Evolutionary conservation across 345 rosid genomes (phyloP).

Genomic region (Euphorbia pulcherrima): DNA sequence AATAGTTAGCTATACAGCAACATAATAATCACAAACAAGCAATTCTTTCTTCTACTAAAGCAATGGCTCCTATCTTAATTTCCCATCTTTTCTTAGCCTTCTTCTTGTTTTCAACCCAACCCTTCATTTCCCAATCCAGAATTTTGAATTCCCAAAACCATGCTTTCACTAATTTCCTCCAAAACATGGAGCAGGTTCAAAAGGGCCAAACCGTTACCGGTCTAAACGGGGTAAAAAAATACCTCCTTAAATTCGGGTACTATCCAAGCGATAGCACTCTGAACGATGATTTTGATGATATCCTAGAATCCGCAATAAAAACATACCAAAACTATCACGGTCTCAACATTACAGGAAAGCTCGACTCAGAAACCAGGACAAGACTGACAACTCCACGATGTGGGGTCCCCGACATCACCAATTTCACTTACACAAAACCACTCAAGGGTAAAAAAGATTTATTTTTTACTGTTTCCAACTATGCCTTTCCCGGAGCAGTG

Average conservation of each 20-base stretch:
- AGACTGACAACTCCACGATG: conserved; percentile 27
- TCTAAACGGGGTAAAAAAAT: background rate
- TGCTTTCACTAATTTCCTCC: background rate
- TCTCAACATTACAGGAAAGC: conserved; percentile 18
- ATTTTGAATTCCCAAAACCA: background rate
- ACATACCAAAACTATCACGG: conserved; percentile 14
- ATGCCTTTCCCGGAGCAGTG: conserved; percentile 7
- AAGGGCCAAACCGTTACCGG: conserved; percentile 1
- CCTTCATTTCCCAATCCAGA: background rate
- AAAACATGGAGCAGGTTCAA: background rate
- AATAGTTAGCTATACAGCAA: background rate
- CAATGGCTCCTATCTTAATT: background rate
- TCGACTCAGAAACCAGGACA: conserved; percentile 18
- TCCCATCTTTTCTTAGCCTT: background rate
- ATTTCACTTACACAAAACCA: background rate
- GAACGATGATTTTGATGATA: conserved; percentile 18
- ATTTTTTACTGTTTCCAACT: background rate
- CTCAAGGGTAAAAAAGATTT: background rate
- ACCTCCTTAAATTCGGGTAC: background rate
- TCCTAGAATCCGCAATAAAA: conserved; percentile 17
- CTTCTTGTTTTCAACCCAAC: conserved; percentile 3
- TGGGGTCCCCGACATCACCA: conserved; percentile 16
- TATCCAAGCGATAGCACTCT: background rate
- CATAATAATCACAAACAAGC: background rate
- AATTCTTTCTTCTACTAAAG: background rate